Evolutionary conservation across 2,329 filamentous ascomycete genomes (phyloP), one percentile per base, ranked within the genome.

Genomic region (Fusarium musae): DNA sequence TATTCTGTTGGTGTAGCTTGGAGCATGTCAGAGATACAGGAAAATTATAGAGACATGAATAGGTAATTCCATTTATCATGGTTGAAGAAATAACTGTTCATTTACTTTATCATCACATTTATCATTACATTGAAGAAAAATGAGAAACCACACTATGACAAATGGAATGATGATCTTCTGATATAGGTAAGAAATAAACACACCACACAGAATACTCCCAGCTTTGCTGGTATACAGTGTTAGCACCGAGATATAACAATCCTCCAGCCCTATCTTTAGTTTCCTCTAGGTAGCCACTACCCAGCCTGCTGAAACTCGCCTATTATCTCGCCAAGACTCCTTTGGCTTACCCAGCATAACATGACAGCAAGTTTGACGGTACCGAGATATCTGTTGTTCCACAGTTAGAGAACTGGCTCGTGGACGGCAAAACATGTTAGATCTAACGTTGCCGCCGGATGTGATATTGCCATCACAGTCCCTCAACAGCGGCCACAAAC

Each of bases 181-280:
- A n/a, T 17, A 7, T 4, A 17, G 9, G 7, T 16, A 9, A 23
- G 28, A 12, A 34, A 50, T 6, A 32, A 34, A 10, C 4, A 8
- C 5, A 23, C 10, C 0, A 7, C 32, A 3, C 11, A 9, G n/a
- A 23, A 13, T 2, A 13, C 7, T 13, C n/a, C 4, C 7, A 30
- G 15, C 7, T 34, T 34, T 13, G 30, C n/a, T 50, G 8, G 0
- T 34, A 19, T 23, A 23, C 30, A 34, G 16, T 6, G 16, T n/a
- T 10, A 2, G 5, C 28, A 17, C 15, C 21, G 3, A 17, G 9
- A 32, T 32, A n/a, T 17, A 17, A 9, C 7, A 19, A 23, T n/a
- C 13, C 15, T 32, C 13, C 21, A 10, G 16, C 21, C 30, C 30
- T n/a, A 23, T 16, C n/a, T 34, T 50, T n/a, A 50, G 21, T 15